Percentiles rank a stretch among this genome's conserved stretches.
phyloP scores from a whole-genome alignment of 306 rosid genomes.

The Vigna trinervia region DNA sequence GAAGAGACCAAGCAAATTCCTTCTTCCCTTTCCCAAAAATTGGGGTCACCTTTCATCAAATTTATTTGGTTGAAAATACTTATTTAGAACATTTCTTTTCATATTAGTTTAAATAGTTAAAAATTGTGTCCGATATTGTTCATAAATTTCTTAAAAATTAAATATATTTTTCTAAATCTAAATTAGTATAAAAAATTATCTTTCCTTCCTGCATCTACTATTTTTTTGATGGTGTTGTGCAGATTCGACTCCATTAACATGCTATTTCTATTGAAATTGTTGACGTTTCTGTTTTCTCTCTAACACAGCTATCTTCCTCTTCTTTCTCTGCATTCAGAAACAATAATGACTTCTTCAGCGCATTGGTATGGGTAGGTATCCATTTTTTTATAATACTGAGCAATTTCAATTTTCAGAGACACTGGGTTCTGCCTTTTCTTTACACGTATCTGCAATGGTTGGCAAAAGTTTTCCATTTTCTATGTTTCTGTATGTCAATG shows the following conservation, averaged over 20 bases:
- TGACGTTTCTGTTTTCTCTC: not conserved
- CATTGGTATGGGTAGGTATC: slow-evolving; percentile 65
- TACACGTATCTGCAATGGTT: not conserved
- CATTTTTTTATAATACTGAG: not conserved
- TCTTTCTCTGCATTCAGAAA: not conserved
- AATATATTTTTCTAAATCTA: no score
- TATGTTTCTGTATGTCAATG: not conserved
- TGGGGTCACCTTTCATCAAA: no score
- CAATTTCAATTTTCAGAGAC: slow-evolving; percentile 17
- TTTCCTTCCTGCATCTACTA: not conserved
- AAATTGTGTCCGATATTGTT: no score
- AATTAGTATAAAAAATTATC: no score
- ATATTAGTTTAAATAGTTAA: no score
- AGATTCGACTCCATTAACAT: slow-evolving; percentile 10
- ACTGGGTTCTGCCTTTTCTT: not conserved
- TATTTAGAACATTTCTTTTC: no score
- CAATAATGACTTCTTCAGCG: slow-evolving; percentile 58
- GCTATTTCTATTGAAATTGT: no score
- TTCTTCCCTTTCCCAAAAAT: no score
- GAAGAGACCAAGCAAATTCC: no score
- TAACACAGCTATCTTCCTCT: not conserved
- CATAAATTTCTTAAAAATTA: no score
- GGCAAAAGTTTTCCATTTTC: slow-evolving; percentile 1
- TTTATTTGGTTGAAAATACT: no score
- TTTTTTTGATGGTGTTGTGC: slow-evolving; percentile 25